Conservation (phyloP, 768 basidiomycete species). For the Tulasnella sp. region DNA sequence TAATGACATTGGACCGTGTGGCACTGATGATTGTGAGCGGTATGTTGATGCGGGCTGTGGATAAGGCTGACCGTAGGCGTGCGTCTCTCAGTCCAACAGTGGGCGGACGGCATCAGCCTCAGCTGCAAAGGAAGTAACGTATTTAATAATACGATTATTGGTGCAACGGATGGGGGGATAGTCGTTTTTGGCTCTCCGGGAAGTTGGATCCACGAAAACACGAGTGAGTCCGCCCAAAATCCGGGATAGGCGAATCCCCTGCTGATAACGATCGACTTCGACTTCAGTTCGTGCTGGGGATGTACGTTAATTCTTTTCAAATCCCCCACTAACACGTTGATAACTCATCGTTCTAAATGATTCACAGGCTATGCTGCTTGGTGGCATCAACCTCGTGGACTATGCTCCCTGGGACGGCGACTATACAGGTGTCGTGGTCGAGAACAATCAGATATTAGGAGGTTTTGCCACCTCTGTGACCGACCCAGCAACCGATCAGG, state of each 20-base stretch:
- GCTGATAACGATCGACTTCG: background rate
- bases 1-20: constrained; percentile 78
- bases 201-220: constrained; percentile 68
- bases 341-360: background rate
- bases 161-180: constrained; percentile 75
- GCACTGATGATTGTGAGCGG: constrained; percentile 43
- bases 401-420: constrained; percentile 62
- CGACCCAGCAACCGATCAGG: constrained; percentile 44
- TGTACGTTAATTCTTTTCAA: background rate
- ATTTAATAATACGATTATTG: constrained; percentile 63
- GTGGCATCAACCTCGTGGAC: constrained; percentile 59
- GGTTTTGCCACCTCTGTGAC: constrained; percentile 54
- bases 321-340: too few relatives aligned
- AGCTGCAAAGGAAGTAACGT: constrained; percentile 60
- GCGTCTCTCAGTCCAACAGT: constrained; percentile 51
- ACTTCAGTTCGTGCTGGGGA: background rate
- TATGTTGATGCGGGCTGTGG: background rate
- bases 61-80: background rate
- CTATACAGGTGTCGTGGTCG: constrained; percentile 60
- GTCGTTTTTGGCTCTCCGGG: constrained; percentile 75
- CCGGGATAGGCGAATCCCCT: background rate
- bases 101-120: constrained; percentile 80
- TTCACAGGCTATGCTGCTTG: constrained; percentile 16
- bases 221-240: constrained; percentile 35
- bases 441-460: constrained; percentile 62